Evolutionary conservation across 139 green algal genomes (phyloP).

Genomic region (Penium margaritaceum): DNA sequence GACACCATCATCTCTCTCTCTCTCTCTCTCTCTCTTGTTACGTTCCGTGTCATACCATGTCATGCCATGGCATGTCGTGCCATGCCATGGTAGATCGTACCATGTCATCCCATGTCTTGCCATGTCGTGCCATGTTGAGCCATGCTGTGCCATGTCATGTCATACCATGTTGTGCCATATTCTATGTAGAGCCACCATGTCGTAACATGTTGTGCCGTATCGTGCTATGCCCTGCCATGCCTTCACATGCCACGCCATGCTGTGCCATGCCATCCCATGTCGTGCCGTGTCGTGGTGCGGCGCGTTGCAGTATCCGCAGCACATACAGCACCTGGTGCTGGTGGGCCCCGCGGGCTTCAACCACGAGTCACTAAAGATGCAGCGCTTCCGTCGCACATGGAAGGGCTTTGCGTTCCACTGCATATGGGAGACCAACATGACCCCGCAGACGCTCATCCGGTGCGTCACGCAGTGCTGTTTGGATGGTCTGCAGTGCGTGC

Average conservation of each 20-base stretch:
- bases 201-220: no score
- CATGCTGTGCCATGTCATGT: background rate
- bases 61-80: no score
- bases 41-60: no score
- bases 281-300: constrained; percentile 1
- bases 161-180: background rate
- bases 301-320: constrained; percentile 41
- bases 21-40: no score
- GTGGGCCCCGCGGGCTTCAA: constrained; percentile 44
- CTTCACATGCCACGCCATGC: background rate
- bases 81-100: no score
- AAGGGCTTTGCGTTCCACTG: constrained; percentile 18
- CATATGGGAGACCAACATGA: constrained; percentile 41
- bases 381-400: constrained; percentile 21
- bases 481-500: no score
- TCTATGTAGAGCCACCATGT: no score
- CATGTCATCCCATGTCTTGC: no score
- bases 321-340: constrained; percentile 39
- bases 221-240: constrained; percentile 28
- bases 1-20: no score
- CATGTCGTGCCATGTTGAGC: no score
- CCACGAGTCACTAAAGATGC: constrained; percentile 2
- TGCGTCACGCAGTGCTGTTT: no score
- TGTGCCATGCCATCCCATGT: background rate
- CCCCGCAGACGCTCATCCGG: constrained; percentile 38